Percentiles rank a stretch among this genome's conserved stretches.
These are phyloP conservation scores for Globisporangium heterothallicum DNA, from an alignment of 352 stramenopile genomes.

Conservation along the genomic window DNA sequence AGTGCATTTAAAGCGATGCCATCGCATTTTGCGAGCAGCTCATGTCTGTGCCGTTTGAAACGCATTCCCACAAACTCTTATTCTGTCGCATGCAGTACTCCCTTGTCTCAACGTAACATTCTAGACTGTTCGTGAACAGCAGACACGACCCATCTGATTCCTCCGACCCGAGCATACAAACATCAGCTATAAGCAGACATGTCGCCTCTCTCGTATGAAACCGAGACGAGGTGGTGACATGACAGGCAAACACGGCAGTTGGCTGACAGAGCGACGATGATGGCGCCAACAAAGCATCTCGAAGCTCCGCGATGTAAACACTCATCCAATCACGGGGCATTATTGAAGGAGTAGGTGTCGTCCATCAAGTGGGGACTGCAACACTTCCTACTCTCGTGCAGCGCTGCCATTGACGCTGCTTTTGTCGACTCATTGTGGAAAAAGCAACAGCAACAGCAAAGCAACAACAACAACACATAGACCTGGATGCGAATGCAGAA, in stretches of 20 bases:
- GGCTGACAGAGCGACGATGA: neutral
- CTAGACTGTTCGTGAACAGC: slow-evolving; percentile 11
- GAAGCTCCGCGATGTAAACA: neutral
- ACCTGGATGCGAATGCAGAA: slow-evolving; percentile 11
- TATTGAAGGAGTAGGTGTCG: neutral
- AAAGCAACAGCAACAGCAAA: neutral
- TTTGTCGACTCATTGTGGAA: neutral
- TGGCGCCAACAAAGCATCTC: neutral
- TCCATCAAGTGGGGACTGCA: neutral
- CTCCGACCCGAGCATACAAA: neutral
- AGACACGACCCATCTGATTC: slow-evolving; percentile 6
- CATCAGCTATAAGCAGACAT: neutral
- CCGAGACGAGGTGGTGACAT: neutral
- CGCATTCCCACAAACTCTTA: no score
- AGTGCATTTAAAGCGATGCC: no score
- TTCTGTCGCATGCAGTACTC: slow-evolving; percentile 4
- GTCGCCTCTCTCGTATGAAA: slow-evolving; percentile 3
- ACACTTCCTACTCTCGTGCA: no score
- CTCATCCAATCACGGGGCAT: neutral
- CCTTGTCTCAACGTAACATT: neutral
- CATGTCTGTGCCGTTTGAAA: neutral
- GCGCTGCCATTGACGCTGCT: no score
- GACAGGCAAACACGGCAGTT: neutral
- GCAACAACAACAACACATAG: neutral
- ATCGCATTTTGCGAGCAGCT: neutral